phyloP scores from a whole-genome alignment of 805 yeast species.

The Candida piceae region DNA sequence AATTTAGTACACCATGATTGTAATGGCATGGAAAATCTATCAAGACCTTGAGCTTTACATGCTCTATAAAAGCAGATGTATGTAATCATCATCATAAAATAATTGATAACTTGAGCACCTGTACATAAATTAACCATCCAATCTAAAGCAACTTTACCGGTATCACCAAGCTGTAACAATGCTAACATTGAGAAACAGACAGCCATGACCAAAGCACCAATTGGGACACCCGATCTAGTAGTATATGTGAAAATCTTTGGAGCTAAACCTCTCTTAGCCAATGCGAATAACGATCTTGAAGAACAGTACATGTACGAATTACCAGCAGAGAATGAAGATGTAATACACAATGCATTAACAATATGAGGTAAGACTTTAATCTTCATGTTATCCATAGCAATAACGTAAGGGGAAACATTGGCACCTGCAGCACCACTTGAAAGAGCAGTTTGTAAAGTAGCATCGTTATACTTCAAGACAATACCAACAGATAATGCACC shows the following conservation, averaged over 20 bases:
- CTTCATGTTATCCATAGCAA: constrained; percentile 69
- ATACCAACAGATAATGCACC: constrained; percentile 79
- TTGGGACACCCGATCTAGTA: constrained; percentile 53
- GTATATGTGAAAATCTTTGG: constrained; percentile 63
- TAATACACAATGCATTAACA: constrained; percentile 70
- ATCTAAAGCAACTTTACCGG: constrained; percentile 26
- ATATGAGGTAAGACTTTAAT: constrained; percentile 68
- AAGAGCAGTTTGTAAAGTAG: constrained; percentile 51
- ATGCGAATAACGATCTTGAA: constrained; percentile 59
- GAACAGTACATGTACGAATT: constrained; percentile 76
- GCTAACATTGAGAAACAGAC: constrained; percentile 23
- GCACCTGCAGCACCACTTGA: constrained; percentile 67
- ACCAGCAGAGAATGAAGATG: constrained; percentile 80
- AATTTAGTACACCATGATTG: constrained; percentile 44
- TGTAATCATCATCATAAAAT: constrained; percentile 36
- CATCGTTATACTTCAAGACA: constrained; percentile 66
- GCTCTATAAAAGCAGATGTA: constrained; percentile 63
- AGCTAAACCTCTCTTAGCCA: constrained; percentile 69
- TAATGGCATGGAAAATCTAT: constrained; percentile 40
- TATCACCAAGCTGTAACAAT: constrained; percentile 32
- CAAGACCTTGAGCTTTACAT: constrained; percentile 49
- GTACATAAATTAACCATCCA: constrained; percentile 30
- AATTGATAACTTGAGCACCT: constrained; percentile 26
- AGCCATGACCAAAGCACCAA: constrained; percentile 34
- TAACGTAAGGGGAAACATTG: constrained; percentile 74